phyloP scores from a whole-genome alignment of 495 filamentous ascomycete genomes.

The Cercophora samala region DNA sequence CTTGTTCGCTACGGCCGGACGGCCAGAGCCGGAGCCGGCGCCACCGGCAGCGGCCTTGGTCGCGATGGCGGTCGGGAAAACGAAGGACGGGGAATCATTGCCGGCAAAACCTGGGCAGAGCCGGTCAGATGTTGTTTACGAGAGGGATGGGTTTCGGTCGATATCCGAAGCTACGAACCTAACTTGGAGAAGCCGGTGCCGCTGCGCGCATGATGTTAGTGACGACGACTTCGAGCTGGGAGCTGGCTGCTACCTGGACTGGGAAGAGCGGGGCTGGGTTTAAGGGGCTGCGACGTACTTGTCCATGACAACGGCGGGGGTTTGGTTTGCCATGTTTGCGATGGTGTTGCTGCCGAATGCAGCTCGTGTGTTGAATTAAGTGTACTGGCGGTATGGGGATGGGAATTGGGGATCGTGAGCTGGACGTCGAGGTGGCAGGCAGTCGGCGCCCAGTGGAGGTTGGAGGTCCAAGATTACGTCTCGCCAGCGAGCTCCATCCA shows the following conservation, averaged over 20 bases:
- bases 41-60: slow-evolving; percentile 75
- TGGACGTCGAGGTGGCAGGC: slow-evolving; percentile 16
- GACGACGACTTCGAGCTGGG: slow-evolving; percentile 13
- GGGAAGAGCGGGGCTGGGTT: slow-evolving; percentile 24
- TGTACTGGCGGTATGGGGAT: slow-evolving; percentile 17
- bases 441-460: slow-evolving; percentile 16
- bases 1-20: slow-evolving; percentile 88
- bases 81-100: slow-evolving; percentile 98
- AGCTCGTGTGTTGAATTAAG: slow-evolving; percentile 19
- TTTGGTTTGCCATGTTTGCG: slow-evolving; percentile 84
- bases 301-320: slow-evolving; percentile 99
- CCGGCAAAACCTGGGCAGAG: slow-evolving; percentile 80
- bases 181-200: slow-evolving; percentile 98
- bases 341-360: slow-evolving; percentile 24
- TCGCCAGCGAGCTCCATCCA: slow-evolving; percentile 15
- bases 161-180: slow-evolving; percentile 52
- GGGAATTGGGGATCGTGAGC: slow-evolving; percentile 11
- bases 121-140: slow-evolving; percentile 12
- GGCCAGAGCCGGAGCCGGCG: slow-evolving; percentile 74
- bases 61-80: slow-evolving; percentile 97
- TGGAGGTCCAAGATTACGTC: slow-evolving; percentile 40
- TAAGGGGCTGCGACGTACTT: slow-evolving; percentile 65
- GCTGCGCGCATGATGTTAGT: slow-evolving; percentile 52
- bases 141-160: neutral
- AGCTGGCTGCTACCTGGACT: slow-evolving; percentile 7